Evolutionary conservation across 371 early-diverging fungal species (phyloP).

Genomic region (Rhizopus microsporus): DNA sequence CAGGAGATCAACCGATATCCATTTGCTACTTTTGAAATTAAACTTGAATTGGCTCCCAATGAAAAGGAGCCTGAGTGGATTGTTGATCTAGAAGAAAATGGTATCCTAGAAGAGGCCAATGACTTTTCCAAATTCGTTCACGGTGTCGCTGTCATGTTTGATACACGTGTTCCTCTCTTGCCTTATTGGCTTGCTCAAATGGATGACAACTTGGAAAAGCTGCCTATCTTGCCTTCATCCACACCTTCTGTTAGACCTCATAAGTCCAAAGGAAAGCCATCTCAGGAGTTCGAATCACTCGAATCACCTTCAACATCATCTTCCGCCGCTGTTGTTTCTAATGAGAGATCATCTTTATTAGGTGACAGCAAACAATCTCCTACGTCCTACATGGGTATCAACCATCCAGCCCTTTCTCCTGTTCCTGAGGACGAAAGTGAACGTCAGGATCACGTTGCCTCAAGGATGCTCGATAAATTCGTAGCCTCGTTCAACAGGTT

Average conservation of each 20-base stretch:
- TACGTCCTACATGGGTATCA: conserved; percentile 9
- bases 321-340: neutral
- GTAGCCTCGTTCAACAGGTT: neutral
- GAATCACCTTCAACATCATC: neutral
- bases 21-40: conserved; percentile 98
- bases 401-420: neutral
- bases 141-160: conserved; percentile 93
- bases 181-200: conserved; percentile 99
- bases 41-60: conserved; percentile 90
- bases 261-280: conserved; percentile 15
- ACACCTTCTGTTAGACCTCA: conserved; percentile 18
- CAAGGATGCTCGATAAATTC: conserved; percentile 4
- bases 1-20: conserved; percentile 92
- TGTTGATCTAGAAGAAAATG: conserved; percentile 83
- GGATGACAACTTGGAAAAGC: conserved; percentile 79
- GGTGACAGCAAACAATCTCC: neutral
- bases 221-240: conserved; percentile 32
- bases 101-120: conserved; percentile 95
- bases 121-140: conserved; percentile 99
- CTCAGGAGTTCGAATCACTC: neutral
- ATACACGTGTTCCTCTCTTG: conserved; percentile 82
- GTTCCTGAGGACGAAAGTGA: neutral
- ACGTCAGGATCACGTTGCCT: neutral
- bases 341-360: conserved; percentile 10
- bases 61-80: conserved; percentile 96